Base-by-base conservation (phyloP, 2,329 filamentous ascomycete genomes). In the Trichoderma cornu-damae region DNA sequence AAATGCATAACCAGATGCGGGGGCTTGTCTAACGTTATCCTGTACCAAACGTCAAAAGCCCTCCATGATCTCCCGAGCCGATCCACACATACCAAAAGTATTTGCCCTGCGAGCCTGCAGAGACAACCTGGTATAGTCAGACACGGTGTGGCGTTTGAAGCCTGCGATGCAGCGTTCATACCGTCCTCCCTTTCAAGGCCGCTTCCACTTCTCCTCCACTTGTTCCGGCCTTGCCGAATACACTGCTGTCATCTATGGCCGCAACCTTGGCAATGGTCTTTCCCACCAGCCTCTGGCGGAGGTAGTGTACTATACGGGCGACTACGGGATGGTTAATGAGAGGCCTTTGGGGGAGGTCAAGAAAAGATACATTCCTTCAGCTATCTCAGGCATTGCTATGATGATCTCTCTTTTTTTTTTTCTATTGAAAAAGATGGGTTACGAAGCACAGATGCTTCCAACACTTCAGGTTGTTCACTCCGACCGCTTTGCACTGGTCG, bases 1-100 rank as follows among this genome's bases (percentile, higher is more conserved):
- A 95, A 86, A 71, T 96, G 91, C 84, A 96, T 90, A 28, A 97
- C 83, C 0, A 89, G 83, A 72, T 97, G 94, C 1, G 93, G 92
- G 9, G 90, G 81, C 8, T 81, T 88, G 35, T 90, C 85, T 20
- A 97, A 63, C 0, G 69, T 71, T 24, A 76, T 72, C 74, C 73
- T 75, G 22, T 8, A 12, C 5, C 6, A 24, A 28, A 53, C 26
- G 57, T 58, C 50, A 42, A 5, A 11, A 42, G 20, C 4, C n/a
- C 42, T 12, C 30, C 3, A 11, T 47, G 35, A 24, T 8, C 14
- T 1, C 12, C 11, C 4, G 3, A 42, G 12, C 8, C 26, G 8
- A 1, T 18, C 22, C 42, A n/a, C 6, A 60, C 73, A 59, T 64
- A 82, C 85, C 94, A 99, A 71, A 99, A 97, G 69, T 97, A 97